Evolutionary conservation across 768 basidiomycete species (phyloP), one percentile per base, ranked within the genome.

Genomic region (Lactarius pseudohatsudake): DNA sequence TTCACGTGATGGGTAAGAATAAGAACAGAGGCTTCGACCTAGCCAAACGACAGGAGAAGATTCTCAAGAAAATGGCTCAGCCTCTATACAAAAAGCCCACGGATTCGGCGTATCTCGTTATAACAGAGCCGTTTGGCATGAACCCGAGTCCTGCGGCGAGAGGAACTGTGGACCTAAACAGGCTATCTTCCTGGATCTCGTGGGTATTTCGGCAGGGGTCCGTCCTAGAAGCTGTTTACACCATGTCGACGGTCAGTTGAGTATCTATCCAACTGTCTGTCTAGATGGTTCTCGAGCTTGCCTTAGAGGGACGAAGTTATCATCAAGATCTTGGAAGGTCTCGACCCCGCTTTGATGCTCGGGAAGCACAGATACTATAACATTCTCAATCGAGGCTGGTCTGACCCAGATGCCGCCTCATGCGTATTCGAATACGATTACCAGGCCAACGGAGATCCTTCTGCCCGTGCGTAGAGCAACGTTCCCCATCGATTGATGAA

Each of bases 161-260:
- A 28, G 66, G 55, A 18, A 26, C 55, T 9, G 13, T 43, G 30
- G 66, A 68, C 43, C 5, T 68, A 54, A 47, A 57, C 7, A 62
- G 69, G 54, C 43, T 69, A 18, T 41, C 66, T 55, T 63, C 62
- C 30, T 69, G 69, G 69, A 56, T 69, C 5, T 68, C 62, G 32
- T 59, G 65, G 65, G 64, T 68, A 15, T 68, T 59, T 30, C 56
- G 66, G 34, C 55, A 47, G 40, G 58, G 47, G 40, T 58, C 66
- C 2, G 53, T 61, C 26, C 59, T 69, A 53, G 66, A 68, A 28
- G 32, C 40, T 20, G 62, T 69, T 36, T 69, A 63, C 58, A 60
- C 69, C 47, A 68, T 67, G 66, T 67, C 65, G 38, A 69, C 68
- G 65, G 68, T 69, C 16, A 69, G 66, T 69, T 26, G 32, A 55